Percentiles rank a stretch among this genome's conserved stretches.
These are phyloP conservation scores for Sclerotinia trifoliorum DNA, from an alignment of 2,329 filamentous ascomycete genomes.

Conservation along the genomic window DNA sequence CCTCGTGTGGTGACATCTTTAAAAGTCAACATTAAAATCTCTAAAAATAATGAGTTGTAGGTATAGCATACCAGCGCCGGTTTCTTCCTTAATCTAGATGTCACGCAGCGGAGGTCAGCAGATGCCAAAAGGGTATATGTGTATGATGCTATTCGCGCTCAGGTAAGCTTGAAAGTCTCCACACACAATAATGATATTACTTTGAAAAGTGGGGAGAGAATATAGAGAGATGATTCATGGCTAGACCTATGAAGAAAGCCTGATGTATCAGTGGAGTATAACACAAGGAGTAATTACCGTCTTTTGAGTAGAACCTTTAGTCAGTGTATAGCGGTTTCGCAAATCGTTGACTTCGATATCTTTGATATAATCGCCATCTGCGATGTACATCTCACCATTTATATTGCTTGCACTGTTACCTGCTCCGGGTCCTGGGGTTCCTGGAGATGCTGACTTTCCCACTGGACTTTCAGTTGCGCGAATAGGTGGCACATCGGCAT, in stretches of 20 bases:
- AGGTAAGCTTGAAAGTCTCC: constrained; percentile 68
- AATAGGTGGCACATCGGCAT: constrained; percentile 85
- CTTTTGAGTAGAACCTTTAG: constrained; percentile 96
- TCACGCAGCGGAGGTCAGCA: constrained; percentile 89
- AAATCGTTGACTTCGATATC: constrained; percentile 99
- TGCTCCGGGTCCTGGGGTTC: constrained; percentile 33
- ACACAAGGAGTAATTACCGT: constrained; percentile 90
- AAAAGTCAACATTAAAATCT: constrained; percentile 55
- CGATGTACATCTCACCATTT: constrained; percentile 87
- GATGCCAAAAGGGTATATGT: constrained; percentile 72
- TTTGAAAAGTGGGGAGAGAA: constrained; percentile 40
- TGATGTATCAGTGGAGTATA: constrained; percentile 65
- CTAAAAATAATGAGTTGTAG: constrained; percentile 44
- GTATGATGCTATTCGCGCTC: constrained; percentile 60
- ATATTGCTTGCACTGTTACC: constrained; percentile 51
- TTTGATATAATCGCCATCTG: constrained; percentile 96
- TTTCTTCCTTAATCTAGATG: constrained; percentile 99
- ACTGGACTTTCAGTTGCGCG: constrained; percentile 44
- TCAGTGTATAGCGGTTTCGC: constrained; percentile 93
- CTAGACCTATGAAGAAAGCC: constrained; percentile 40
- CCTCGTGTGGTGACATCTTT: constrained; percentile 99
- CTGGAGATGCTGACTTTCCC: constrained; percentile 36
- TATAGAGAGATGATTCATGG: constrained; percentile 38
- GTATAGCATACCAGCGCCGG: constrained; percentile 94
- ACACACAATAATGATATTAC: constrained; percentile 44